Percentiles rank a stretch among this genome's conserved stretches.
Conservation (phyloP, 495 filamentous ascomycete genomes). For the Viridothelium virens region DNA sequence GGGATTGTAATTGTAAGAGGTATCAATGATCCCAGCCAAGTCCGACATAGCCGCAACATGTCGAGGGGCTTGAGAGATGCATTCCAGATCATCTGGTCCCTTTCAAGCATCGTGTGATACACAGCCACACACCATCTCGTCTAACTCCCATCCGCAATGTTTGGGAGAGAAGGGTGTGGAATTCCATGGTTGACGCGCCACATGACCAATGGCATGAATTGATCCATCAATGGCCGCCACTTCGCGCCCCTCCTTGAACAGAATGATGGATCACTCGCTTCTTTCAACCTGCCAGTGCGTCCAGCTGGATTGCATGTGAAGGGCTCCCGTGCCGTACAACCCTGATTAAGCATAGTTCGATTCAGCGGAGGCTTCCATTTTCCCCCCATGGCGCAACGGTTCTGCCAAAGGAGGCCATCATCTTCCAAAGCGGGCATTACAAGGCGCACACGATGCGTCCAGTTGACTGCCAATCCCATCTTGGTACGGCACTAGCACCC, state of each 20-base stretch:
- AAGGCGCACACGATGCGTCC: background rate
- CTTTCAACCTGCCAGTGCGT: background rate
- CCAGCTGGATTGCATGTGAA: conserved; percentile 2
- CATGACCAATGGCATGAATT: conserved; percentile 2
- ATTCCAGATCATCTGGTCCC: conserved; percentile 9
- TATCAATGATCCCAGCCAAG: background rate
- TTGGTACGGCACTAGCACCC: background rate
- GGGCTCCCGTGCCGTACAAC: background rate
- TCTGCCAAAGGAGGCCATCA: background rate
- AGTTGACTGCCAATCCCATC: background rate
- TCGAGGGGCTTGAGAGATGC: background rate
- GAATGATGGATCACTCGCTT: conserved; percentile 3
- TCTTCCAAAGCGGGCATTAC: background rate
- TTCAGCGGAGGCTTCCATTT: background rate
- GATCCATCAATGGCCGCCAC: background rate
- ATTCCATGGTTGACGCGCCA: conserved; percentile 2
- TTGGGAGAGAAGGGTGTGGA: background rate
- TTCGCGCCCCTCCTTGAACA: conserved; percentile 2
- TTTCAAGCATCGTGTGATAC: conserved; percentile 9
- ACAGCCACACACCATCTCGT: conserved; percentile 9
- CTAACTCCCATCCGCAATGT: background rate
- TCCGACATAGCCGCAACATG: conserved; percentile 8
- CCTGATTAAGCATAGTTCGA: background rate
- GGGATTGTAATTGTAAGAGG: background rate
- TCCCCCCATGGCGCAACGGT: background rate